Conservation (phyloP, 2,329 filamentous ascomycete species). For the Cercospora sp. region DNA sequence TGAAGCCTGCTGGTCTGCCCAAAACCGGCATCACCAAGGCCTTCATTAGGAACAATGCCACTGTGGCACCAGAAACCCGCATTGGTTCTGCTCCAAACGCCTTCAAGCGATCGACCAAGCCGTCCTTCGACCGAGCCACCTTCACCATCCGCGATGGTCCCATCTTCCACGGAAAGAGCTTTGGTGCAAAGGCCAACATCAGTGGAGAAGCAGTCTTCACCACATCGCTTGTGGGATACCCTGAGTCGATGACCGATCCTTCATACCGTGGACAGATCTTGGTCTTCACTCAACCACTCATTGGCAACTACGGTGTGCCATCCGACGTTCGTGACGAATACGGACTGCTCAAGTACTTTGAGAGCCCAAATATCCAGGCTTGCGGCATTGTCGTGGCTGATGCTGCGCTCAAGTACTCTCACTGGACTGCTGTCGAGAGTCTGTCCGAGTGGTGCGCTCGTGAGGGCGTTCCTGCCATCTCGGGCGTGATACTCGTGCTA, state of each 20-base stretch:
- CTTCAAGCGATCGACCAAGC: conserved; percentile 58
- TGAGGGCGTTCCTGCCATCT: conserved; percentile 93
- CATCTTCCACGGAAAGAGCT: conserved; percentile 93
- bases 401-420: conserved; percentile 89
- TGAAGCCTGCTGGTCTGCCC: conserved; percentile 50
- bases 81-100: conserved; percentile 64
- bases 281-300: conserved; percentile 96
- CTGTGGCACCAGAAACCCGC: conserved; percentile 68
- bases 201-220: conserved; percentile 99
- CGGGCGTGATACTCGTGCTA: conserved; percentile 96
- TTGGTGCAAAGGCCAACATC: conserved; percentile 94
- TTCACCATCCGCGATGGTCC: conserved; percentile 96
- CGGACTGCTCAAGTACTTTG: conserved; percentile 95
- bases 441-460: conserved; percentile 91
- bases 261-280: conserved; percentile 85
- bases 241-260: conserved; percentile 76
- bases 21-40: conserved; percentile 47
- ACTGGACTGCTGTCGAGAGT: conserved; percentile 97
- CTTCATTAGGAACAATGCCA: conserved; percentile 58
- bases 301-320: conserved; percentile 97
- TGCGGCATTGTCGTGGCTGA: conserved; percentile 95
- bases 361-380: conserved; percentile 96
- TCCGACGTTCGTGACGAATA: conserved; percentile 80
- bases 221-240: conserved; percentile 95
- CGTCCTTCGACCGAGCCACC: conserved; percentile 76